Evolutionary conservation across 495 filamentous ascomycete genomes (phyloP).

Genomic region (Talaromyces nanjingensis): DNA sequence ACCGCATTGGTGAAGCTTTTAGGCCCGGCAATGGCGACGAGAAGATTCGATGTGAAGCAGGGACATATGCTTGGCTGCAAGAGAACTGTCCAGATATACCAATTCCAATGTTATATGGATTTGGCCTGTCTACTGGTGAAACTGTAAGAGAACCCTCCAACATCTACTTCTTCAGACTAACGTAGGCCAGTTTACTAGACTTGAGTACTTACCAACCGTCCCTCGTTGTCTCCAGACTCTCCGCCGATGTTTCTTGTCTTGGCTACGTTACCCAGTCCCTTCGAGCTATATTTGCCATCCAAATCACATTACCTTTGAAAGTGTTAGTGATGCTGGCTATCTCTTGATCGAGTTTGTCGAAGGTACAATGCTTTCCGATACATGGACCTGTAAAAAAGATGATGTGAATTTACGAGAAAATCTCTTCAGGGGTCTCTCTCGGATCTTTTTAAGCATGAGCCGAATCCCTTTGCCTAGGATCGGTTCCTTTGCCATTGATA

Average conservation of each 20-base stretch:
- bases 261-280: slow-evolving; percentile 18
- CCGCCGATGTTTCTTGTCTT: slow-evolving; percentile 14
- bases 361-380: slow-evolving; percentile 28
- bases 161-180: no score
- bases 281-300: slow-evolving; percentile 19
- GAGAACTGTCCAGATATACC: no score
- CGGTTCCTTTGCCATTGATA: slow-evolving; percentile 17
- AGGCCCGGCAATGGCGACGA: no score
- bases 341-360: slow-evolving; percentile 29
- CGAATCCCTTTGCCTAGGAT: slow-evolving; percentile 14
- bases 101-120: no score
- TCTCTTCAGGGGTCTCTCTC: slow-evolving; percentile 19
- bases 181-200: slow-evolving; percentile 18
- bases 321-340: slow-evolving; percentile 16
- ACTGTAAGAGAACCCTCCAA: no score
- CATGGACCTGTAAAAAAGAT: slow-evolving; percentile 22
- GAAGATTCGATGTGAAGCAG: no score
- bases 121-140: no score
- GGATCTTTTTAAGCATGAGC: slow-evolving; percentile 17
- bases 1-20: no score
- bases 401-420: slow-evolving; percentile 14
- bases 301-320: slow-evolving; percentile 6
- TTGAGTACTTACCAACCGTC: slow-evolving; percentile 19
- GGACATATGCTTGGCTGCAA: no score
- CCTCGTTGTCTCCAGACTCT: slow-evolving; percentile 17